Evolutionary conservation across 176 grass and related monocot species (phyloP).

Genomic region (Zizania latifolia): DNA sequence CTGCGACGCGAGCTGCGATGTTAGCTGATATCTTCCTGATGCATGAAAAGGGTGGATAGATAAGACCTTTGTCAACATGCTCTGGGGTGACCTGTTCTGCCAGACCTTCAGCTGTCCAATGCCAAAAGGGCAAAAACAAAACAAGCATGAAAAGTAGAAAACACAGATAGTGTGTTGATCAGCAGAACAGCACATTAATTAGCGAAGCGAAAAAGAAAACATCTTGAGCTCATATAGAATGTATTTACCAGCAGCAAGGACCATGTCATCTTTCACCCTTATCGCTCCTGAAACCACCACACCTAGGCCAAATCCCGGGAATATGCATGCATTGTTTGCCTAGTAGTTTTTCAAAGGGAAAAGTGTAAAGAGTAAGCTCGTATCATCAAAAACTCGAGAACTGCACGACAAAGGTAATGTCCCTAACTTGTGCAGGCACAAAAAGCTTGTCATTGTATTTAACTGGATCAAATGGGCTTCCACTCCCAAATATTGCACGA

Average conservation of each 20-base stretch:
- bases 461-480: slow-evolving; percentile 88
- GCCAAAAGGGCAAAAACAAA: background rate
- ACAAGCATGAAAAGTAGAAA: background rate
- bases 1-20: slow-evolving; percentile 65
- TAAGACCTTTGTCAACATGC: slow-evolving; percentile 72
- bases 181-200: background rate
- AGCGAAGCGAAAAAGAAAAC: background rate
- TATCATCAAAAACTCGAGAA: background rate
- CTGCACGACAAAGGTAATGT: background rate
- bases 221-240: background rate
- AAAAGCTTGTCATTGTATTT: slow-evolving; percentile 67
- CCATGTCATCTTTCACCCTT: slow-evolving; percentile 74
- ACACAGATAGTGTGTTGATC: background rate
- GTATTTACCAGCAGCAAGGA: slow-evolving; percentile 77
- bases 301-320: slow-evolving; percentile 84
- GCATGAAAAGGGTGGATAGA: slow-evolving; percentile 75
- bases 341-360: slow-evolving; percentile 29
- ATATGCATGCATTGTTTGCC: slow-evolving; percentile 99
- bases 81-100: slow-evolving; percentile 63
- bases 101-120: slow-evolving; percentile 61
- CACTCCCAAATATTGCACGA: slow-evolving; percentile 83
- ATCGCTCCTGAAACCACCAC: slow-evolving; percentile 81
- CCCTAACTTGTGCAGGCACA: slow-evolving; percentile 68
- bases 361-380: slow-evolving; percentile 13
- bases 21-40: slow-evolving; percentile 91